Base-by-base conservation (phyloP, 1,139 yeast genomes). In the Saccharomyces hybrid region DNA sequence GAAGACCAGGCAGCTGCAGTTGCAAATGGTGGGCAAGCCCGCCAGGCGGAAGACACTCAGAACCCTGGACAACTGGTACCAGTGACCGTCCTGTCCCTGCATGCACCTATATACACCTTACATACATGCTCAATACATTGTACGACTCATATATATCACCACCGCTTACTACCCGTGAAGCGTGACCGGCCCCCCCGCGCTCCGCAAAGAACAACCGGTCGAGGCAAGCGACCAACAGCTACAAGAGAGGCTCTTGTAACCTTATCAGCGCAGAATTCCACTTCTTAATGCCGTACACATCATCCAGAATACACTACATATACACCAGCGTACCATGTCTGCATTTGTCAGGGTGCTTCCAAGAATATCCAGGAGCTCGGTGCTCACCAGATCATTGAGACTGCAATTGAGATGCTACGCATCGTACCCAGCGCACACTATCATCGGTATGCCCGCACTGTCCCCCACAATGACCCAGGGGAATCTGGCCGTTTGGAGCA, bases 381-480 rank as follows among this genome's bases (percentile, higher is more conserved):
- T 62, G 50, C 24, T 58, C 46, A 54, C 63, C 28, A 55, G 67
- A 21, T 60, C 63, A 57, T 48, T 47, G 26, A 57, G 55, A 27
- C 49, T 58, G 42, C 68, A 64, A 57, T 59, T 65, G 55, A 64
- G 68, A 60, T 57, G 64, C 16, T 70, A 69, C 53, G 71, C 73
- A 16, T 65, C 75, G 65, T 83, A 81, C 69, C 88, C 88, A 47
- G 73, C 79, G 48, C 87, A 83, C 69, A 77, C 80, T 54, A 78
- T 83, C 62, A 82, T 83, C 62, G 79, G 80, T 64, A 83, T 83
- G 88, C 80, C 86, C 50, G 98, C 99, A 7, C 78, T 93, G 67
- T 91, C 98, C 26, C 99, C 99, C 63, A 93, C 99, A 56, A 93
- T 93, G 99, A 87, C 96, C 59, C 93, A 87, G 71, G 99, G 99